Percentiles rank a stretch among this genome's conserved stretches.
phyloP scores from a whole-genome alignment of 2,329 filamentous ascomycete species.

The Ustulina deusta region DNA sequence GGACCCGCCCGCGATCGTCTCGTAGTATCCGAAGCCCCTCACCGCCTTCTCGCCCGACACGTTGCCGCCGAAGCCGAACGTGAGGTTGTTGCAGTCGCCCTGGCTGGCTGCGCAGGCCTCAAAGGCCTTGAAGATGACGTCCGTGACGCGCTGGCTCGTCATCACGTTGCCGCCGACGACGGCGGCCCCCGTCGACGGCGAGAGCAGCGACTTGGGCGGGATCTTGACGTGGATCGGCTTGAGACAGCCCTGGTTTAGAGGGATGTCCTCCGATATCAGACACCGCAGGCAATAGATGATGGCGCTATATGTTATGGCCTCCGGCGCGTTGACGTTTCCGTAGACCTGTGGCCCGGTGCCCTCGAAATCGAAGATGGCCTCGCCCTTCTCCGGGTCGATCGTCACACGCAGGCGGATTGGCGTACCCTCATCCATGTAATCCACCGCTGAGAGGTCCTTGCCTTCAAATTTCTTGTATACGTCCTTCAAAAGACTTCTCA shows the following conservation, averaged over 20 bases:
- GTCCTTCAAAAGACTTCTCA: slow-evolving; percentile 75
- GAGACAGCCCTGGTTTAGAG: slow-evolving; percentile 81
- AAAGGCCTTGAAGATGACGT: slow-evolving; percentile 82
- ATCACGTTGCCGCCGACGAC: slow-evolving; percentile 84
- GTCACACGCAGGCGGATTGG: slow-evolving; percentile 77
- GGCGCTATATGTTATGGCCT: slow-evolving; percentile 80
- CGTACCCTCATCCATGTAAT: slow-evolving; percentile 84
- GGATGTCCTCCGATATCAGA: slow-evolving; percentile 80
- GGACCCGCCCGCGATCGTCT: slow-evolving; percentile 80
- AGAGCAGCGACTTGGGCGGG: slow-evolving; percentile 75
- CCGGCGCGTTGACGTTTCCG: slow-evolving; percentile 79
- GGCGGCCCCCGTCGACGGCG: slow-evolving; percentile 76
- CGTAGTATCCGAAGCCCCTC: slow-evolving; percentile 82
- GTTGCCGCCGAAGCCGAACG: slow-evolving; percentile 79
- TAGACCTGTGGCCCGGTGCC: slow-evolving; percentile 82
- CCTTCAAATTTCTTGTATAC: slow-evolving; percentile 76
- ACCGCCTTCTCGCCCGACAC: slow-evolving; percentile 64
- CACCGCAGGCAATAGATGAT: slow-evolving; percentile 84
- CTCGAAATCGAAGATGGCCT: slow-evolving; percentile 79
- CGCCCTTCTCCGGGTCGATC: slow-evolving; percentile 77
- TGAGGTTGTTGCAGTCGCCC: slow-evolving; percentile 82
- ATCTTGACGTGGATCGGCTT: slow-evolving; percentile 78
- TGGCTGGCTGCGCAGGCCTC: slow-evolving; percentile 78
- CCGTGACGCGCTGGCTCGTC: slow-evolving; percentile 79
- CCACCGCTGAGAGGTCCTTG: slow-evolving; percentile 73